Percentiles rank a stretch among this genome's conserved stretches.
Evolutionary conservation across 2,329 filamentous ascomycete genomes (phyloP).

Genomic region (Arthrobotrys entomopaga): DNA sequence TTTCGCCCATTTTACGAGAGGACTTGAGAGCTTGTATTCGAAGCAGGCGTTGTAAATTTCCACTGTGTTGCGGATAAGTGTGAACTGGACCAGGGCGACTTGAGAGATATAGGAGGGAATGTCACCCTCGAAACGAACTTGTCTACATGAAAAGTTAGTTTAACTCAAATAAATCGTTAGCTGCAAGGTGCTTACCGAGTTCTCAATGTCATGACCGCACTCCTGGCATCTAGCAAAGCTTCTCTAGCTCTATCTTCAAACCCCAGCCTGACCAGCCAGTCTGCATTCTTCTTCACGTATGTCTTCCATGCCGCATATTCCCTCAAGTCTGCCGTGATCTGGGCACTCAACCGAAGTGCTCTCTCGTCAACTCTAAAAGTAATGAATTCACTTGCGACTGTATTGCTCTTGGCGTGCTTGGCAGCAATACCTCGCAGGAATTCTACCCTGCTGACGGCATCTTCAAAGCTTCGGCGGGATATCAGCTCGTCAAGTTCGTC

Average conservation of each 20-base stretch:
- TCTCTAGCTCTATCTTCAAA: slow-evolving; percentile 91
- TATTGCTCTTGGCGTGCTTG: slow-evolving; percentile 79
- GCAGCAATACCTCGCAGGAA: slow-evolving; percentile 82
- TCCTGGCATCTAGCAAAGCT: slow-evolving; percentile 82
- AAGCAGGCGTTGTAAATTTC: slow-evolving; percentile 88
- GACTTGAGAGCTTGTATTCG: slow-evolving; percentile 85
- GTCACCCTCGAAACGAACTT: slow-evolving; percentile 95
- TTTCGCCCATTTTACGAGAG: slow-evolving; percentile 98
- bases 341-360: slow-evolving; percentile 77
- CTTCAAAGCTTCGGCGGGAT: slow-evolving; percentile 86
- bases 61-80: slow-evolving; percentile 91
- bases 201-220: slow-evolving; percentile 80
- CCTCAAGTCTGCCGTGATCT: slow-evolving; percentile 80
- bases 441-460: slow-evolving; percentile 84
- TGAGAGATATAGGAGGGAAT: slow-evolving; percentile 94
- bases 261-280: slow-evolving; percentile 84
- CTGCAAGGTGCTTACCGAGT: slow-evolving; percentile 71
- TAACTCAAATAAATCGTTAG: background rate
- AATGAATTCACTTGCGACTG: slow-evolving; percentile 89
- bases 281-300: slow-evolving; percentile 82
- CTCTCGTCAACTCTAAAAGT: slow-evolving; percentile 89
- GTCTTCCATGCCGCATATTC: slow-evolving; percentile 79
- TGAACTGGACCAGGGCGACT: slow-evolving; percentile 94
- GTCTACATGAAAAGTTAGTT: slow-evolving; percentile 67
- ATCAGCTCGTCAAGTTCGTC: slow-evolving; percentile 97